Percentiles rank a stretch among this genome's conserved stretches.
Conservation (phyloP, 441 rosid genomes). For the Hura crepitans region DNA sequence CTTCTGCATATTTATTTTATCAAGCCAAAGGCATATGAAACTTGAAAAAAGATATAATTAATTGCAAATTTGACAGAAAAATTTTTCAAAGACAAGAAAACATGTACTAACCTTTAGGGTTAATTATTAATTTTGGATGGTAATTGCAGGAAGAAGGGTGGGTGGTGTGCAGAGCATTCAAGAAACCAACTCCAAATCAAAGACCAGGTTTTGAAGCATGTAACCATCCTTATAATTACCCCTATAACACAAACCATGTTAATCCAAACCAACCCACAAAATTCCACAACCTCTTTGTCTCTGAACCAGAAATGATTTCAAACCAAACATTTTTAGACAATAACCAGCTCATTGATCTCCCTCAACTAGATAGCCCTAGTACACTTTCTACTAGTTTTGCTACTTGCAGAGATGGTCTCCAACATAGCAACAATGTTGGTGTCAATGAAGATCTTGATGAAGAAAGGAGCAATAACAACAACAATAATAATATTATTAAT, state of each 20-base stretch:
- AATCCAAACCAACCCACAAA: constrained; percentile 32
- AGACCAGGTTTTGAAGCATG: constrained; percentile 65
- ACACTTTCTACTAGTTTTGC: constrained; percentile 46
- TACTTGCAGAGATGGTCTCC: constrained; percentile 26
- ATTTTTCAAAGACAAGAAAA: too few species aligned
- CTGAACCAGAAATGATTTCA: constrained; percentile 25
- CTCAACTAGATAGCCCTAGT: constrained; percentile 65
- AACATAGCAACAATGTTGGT: too few species aligned
- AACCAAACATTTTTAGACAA: constrained; percentile 28
- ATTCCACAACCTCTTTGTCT: constrained; percentile 26
- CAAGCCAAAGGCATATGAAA: too few species aligned
- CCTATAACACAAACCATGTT: constrained; percentile 26
- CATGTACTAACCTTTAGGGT: too few species aligned
- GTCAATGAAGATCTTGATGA: constrained; percentile 36
- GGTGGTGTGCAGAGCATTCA: constrained; percentile 94
- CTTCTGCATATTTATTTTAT: too few species aligned
- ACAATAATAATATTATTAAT: too few species aligned
- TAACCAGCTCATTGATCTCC: constrained; percentile 50
- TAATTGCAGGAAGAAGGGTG: constrained; percentile 88
- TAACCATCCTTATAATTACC: constrained; percentile 45
- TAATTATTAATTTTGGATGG: background rate
- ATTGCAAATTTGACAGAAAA: too few species aligned
- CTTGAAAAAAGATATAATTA: too few species aligned
- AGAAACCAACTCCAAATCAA: constrained; percentile 73
- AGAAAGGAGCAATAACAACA: constrained; percentile 37